Base-by-base conservation (phyloP, 2,329 filamentous ascomycete species). In the Lecanoromycetidae sp. region DNA sequence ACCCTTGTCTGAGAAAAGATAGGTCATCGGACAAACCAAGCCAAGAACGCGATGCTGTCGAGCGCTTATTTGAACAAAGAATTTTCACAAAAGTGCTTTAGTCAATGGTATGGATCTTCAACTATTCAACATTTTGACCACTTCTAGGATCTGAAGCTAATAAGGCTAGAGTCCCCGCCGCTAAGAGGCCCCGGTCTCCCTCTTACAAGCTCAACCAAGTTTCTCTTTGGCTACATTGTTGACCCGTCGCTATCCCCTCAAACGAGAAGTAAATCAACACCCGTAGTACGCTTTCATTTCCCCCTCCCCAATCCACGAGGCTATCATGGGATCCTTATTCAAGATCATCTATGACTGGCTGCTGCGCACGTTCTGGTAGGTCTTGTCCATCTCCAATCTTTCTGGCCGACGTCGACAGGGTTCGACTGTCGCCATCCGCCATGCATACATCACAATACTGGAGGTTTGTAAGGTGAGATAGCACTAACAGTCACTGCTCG, bases 311-410 rank as follows among this genome's bases (percentile, higher is more conserved):
- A n/a, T n/a, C n/a, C n/a, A n/a, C n/a, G n/a, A n/a, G n/a, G n/a
- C n/a, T n/a, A 72, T 56, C 68, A 96, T 96, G 88, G 84, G 87
- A 60, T 84, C 86, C 58, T 71, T 98, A 65, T 94, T 98, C 68
- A 84, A 83, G 63, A 83, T 81, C 70, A 82, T 98, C 66, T 96
- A 96, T 74, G 91, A 96, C 78, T 96, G 90, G 90, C 75, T 96
- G 65, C 72, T 98, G 71, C 82, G 90, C 73, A 84, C 91, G 61
- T 96, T 98, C 70, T 98, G 91, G 90, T 96, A 72, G 66, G 77
- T 70, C 25, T 27, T 29, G 10, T 26, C 22, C 37, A 27, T 40
- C 25, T 15, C 13, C 29, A 26, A 6, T 25, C 12, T 10, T 26
- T n/a, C n/a, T n/a, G n/a, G n/a, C n/a, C n/a, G 1, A 22, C 23